These are phyloP conservation scores for Houttuynia cordata DNA, from an alignment of 164 flowering plant genomes.

Conservation along the genomic window DNA sequence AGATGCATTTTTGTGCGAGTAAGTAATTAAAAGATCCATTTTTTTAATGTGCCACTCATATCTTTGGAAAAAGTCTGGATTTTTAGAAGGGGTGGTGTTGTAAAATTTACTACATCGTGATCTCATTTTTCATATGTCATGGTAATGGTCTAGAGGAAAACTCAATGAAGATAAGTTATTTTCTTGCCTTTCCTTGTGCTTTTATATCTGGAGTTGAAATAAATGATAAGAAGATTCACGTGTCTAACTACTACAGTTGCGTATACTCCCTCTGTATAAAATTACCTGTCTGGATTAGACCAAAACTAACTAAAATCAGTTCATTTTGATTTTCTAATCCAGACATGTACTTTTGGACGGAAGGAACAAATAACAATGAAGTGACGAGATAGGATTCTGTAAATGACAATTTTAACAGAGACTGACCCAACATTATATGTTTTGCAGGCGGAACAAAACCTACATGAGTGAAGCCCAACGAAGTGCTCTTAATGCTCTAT, in stretches of 20 bases:
- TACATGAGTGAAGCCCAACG: slow-evolving; percentile 99
- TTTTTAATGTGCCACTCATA: too few relatives aligned
- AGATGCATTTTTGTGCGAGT: slow-evolving; percentile 99
- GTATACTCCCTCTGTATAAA: too few relatives aligned
- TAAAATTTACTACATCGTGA: too few relatives aligned
- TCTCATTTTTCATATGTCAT: too few relatives aligned
- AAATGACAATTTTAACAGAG: too few relatives aligned
- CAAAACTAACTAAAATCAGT: too few relatives aligned
- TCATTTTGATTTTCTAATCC: too few relatives aligned
- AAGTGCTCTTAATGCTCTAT: slow-evolving; percentile 93
- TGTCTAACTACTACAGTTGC: not conserved
- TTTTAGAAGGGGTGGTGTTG: not conserved
- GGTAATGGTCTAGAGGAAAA: too few relatives aligned
- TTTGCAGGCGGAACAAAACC: slow-evolving; percentile 84
- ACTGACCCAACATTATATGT: not conserved
- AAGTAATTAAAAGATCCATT: slow-evolving; percentile 20
- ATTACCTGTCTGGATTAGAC: too few relatives aligned
- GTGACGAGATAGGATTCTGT: not conserved
- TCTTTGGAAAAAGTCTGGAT: not conserved
- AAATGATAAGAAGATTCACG: not conserved
- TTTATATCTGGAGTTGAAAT: not conserved
- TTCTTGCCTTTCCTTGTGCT: not conserved
- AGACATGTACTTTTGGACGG: too few relatives aligned
- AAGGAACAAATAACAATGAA: not conserved
- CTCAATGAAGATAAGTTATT: too few relatives aligned